phyloP scores from a whole-genome alignment of 257 asterid species.

The Solanum tarijense region DNA sequence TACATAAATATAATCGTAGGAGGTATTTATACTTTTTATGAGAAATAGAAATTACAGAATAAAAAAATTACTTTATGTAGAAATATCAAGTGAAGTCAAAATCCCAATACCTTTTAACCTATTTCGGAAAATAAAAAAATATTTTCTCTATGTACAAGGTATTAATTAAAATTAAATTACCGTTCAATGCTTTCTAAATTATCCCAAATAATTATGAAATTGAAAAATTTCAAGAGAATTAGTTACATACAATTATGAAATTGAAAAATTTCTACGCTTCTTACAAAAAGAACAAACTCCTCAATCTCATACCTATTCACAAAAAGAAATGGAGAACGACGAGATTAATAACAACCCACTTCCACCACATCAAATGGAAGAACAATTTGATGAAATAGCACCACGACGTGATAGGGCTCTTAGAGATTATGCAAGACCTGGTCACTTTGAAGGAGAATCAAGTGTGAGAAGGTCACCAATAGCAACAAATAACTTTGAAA shows the following conservation, averaged over 20 bases:
- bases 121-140: no score
- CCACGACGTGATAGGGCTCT: not conserved
- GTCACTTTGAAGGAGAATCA: not conserved
- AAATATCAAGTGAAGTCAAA: not conserved
- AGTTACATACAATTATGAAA: not conserved
- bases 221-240: not conserved
- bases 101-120: not conserved
- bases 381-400: not conserved
- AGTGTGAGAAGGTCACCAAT: not conserved
- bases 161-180: not conserved
- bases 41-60: not conserved
- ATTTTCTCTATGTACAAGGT: not conserved
- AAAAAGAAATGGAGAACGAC: not conserved
- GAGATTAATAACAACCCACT: not conserved
- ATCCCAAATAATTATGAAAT: not conserved
- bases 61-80: not conserved
- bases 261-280: not conserved
- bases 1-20: not conserved
- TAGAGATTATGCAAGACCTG: not conserved
- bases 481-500: not conserved
- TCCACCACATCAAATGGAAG: not conserved
- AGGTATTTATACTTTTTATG: not conserved
- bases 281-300: not conserved
- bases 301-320: not conserved
- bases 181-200: not conserved